These are phyloP conservation scores for Pythium scleroteichum DNA, from an alignment of 352 stramenopile species.

Conservation along the genomic window DNA sequence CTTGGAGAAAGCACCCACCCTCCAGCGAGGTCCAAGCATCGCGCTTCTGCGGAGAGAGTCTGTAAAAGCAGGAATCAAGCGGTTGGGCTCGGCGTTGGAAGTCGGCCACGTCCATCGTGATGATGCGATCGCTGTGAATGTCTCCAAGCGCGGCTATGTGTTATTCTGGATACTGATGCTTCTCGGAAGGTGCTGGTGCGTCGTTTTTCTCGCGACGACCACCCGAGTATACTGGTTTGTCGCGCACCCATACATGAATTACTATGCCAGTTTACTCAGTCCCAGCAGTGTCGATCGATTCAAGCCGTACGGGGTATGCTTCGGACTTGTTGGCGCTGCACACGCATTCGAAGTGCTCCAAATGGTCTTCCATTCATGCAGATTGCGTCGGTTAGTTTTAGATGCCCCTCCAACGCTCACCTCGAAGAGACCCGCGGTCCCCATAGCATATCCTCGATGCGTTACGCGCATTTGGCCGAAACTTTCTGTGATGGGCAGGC, in stretches of 20 bases:
- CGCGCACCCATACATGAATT: slow-evolving; percentile 31
- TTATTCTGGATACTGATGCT: slow-evolving; percentile 15
- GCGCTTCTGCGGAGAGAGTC: not conserved
- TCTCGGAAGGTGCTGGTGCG: slow-evolving; percentile 5
- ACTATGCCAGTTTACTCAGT: slow-evolving; percentile 28
- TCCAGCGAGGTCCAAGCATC: not conserved
- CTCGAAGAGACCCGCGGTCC: not conserved
- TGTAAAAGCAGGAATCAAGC: slow-evolving; percentile 1
- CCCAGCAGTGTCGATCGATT: slow-evolving; percentile 8
- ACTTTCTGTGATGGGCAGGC: not conserved
- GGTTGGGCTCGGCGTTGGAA: slow-evolving; percentile 1
- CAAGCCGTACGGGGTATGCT: slow-evolving; percentile 16
- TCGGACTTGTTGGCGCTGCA: slow-evolving; percentile 16
- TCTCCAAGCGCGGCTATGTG: slow-evolving; percentile 8
- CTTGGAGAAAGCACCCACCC: not conserved
- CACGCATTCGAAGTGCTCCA: slow-evolving; percentile 22
- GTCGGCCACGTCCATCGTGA: slow-evolving; percentile 11
- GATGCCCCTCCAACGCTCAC: slow-evolving; percentile 14
- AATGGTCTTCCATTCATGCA: slow-evolving; percentile 22
- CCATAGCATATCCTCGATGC: not conserved
- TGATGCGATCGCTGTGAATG: slow-evolving; percentile 19
- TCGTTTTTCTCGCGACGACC: slow-evolving; percentile 14
- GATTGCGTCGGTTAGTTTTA: slow-evolving; percentile 18
- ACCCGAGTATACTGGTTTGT: slow-evolving; percentile 27
- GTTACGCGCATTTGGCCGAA: not conserved